Percentiles rank a stretch among this genome's conserved stretches.
These are phyloP conservation scores for Blastobotrys peoriensis DNA, from an alignment of 805 yeast species.

Conservation along the genomic window DNA sequence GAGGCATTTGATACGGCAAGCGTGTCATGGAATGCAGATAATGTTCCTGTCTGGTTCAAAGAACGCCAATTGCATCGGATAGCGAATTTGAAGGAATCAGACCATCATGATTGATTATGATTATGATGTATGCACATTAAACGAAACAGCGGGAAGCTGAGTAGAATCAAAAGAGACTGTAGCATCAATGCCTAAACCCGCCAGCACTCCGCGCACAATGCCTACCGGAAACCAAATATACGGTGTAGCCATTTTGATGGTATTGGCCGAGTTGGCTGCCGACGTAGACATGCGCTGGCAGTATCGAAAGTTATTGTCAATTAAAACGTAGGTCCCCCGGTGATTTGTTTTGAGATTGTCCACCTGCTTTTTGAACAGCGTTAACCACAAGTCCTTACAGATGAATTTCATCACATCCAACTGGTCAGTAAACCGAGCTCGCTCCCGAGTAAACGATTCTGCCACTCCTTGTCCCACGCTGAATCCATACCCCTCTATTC, in stretches of 20 bases:
- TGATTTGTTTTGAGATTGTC: slow-evolving; percentile 92
- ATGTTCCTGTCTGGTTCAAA: slow-evolving; percentile 44
- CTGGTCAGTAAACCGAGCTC: slow-evolving; percentile 50
- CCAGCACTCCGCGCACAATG: slow-evolving; percentile 62
- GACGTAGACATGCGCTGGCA: slow-evolving; percentile 43
- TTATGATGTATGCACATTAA: slow-evolving; percentile 54
- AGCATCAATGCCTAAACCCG: slow-evolving; percentile 63
- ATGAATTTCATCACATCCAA: slow-evolving; percentile 85
- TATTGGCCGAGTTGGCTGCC: slow-evolving; percentile 25
- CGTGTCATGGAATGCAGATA: slow-evolving; percentile 36
- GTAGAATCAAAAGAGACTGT: slow-evolving; percentile 58
- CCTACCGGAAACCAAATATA: slow-evolving; percentile 74
- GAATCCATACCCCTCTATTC: slow-evolving; percentile 69
- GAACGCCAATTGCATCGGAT: not conserved
- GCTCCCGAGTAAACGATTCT: slow-evolving; percentile 39
- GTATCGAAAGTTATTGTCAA: slow-evolving; percentile 58
- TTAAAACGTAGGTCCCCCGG: slow-evolving; percentile 71
- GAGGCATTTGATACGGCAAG: slow-evolving; percentile 57
- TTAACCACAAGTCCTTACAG: slow-evolving; percentile 87
- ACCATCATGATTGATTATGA: not conserved
- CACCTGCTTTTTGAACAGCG: slow-evolving; percentile 75
- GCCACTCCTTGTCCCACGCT: slow-evolving; percentile 56
- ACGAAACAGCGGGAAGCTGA: slow-evolving; percentile 61
- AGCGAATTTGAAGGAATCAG: not conserved
- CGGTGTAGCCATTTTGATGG: slow-evolving; percentile 32